These are phyloP conservation scores for Lentinula edodes DNA, from an alignment of 768 basidiomycete genomes.

Conservation along the genomic window DNA sequence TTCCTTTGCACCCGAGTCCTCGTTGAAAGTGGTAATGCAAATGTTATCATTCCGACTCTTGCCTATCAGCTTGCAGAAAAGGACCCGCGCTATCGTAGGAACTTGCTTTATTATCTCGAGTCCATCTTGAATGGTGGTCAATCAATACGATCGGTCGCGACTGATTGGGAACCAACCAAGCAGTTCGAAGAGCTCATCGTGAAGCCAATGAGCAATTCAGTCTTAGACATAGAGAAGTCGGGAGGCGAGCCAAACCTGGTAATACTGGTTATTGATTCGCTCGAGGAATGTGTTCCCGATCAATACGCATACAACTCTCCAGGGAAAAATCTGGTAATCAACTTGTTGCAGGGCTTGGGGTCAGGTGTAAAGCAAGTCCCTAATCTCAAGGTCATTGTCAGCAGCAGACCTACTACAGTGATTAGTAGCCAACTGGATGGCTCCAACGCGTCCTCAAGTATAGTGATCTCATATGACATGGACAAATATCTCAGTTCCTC, in stretches of 20 bases:
- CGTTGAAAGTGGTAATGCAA: background rate
- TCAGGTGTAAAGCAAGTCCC: background rate
- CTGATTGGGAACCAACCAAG: background rate
- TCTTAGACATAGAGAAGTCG: background rate
- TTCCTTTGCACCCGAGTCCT: background rate
- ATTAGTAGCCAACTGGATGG: background rate
- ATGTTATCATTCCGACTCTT: background rate
- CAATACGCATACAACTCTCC: background rate
- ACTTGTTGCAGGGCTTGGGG: background rate
- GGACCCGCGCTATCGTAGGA: background rate
- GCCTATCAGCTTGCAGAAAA: background rate
- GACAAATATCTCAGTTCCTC: background rate
- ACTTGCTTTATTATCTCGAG: background rate
- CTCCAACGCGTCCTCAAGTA: background rate
- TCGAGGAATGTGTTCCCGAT: background rate
- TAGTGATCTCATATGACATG: background rate
- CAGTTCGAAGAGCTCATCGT: background rate
- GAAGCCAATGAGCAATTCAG: background rate
- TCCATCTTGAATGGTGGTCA: background rate
- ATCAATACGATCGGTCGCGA: background rate
- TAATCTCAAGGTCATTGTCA: background rate
- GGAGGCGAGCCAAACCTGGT: background rate
- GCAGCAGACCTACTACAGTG: background rate
- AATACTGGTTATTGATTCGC: background rate
- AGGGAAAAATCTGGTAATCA: background rate